phyloP scores from a whole-genome alignment of 2,329 filamentous ascomycete genomes.

The Penicillium occitanis region DNA sequence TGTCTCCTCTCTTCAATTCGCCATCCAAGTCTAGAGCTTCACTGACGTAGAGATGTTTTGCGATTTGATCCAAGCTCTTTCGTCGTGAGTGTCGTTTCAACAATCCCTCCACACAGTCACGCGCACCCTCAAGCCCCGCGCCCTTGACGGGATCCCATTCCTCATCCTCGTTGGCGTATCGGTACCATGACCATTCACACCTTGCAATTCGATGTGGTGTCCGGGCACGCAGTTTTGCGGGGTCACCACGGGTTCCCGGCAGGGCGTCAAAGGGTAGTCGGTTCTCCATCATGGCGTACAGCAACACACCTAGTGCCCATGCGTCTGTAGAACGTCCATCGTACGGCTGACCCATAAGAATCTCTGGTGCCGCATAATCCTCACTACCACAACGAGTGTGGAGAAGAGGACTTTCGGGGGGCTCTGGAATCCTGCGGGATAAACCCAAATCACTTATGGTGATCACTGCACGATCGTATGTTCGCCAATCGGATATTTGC shows the following conservation, averaged over 20 bases:
- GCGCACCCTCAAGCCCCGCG: slow-evolving; percentile 69
- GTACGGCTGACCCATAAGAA: slow-evolving; percentile 92
- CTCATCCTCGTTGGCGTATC: slow-evolving; percentile 78
- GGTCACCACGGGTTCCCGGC: slow-evolving; percentile 71
- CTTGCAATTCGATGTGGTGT: slow-evolving; percentile 93
- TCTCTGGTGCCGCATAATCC: slow-evolving; percentile 95
- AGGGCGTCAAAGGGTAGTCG: slow-evolving; percentile 88
- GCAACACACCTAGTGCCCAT: slow-evolving; percentile 89
- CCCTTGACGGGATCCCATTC: slow-evolving; percentile 75
- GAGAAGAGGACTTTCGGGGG: slow-evolving; percentile 78
- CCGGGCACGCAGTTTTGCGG: slow-evolving; percentile 71
- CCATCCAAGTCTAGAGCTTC: slow-evolving; percentile 68
- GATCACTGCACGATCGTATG: slow-evolving; percentile 76
- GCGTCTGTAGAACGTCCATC: slow-evolving; percentile 89
- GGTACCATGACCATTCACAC: slow-evolving; percentile 93
- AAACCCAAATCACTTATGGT: slow-evolving; percentile 91
- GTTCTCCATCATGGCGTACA: slow-evolving; percentile 93
- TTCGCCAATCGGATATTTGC: slow-evolving; percentile 67
- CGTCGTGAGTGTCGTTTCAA: slow-evolving; percentile 78
- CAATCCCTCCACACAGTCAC: slow-evolving; percentile 77
- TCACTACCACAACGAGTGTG: slow-evolving; percentile 92
- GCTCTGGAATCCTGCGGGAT: slow-evolving; percentile 73
- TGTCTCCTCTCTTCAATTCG: slow-evolving; percentile 54
- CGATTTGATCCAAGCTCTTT: slow-evolving; percentile 73
- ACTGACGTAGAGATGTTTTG: slow-evolving; percentile 71